Percentiles rank a stretch among this genome's conserved stretches.
These are phyloP conservation scores for Glebionis coronaria DNA, from an alignment of 129 eudicot species.

Conservation along the genomic window DNA sequence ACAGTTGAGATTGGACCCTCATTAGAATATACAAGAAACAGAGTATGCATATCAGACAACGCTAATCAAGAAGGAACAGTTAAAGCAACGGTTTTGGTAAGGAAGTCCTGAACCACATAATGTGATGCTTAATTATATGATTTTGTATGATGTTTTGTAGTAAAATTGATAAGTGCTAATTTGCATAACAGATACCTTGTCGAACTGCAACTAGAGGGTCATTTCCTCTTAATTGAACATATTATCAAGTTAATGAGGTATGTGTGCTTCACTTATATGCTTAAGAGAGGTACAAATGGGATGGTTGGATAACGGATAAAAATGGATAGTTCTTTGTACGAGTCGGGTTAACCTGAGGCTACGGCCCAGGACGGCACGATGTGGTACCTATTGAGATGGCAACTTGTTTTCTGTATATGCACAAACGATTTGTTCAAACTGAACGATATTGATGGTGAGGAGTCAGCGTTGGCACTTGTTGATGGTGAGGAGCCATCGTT, in stretches of 20 bases:
- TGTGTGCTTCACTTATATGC: constrained; percentile 5
- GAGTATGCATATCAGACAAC: constrained; percentile 12
- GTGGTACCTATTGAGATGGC: too few relatives aligned
- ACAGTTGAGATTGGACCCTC: constrained; percentile 28
- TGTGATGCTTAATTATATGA: background rate
- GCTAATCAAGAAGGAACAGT: constrained; percentile 31
- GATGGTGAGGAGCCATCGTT: constrained; percentile 81
- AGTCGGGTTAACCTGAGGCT: background rate
- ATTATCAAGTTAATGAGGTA: constrained; percentile 82
- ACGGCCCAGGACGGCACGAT: too few relatives aligned
- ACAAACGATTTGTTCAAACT: too few relatives aligned
- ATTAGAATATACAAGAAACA: constrained; percentile 18
- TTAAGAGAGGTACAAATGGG: background rate
- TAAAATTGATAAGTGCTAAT: background rate
- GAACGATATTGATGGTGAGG: too few relatives aligned
- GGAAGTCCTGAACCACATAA: constrained; percentile 6
- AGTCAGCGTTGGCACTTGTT: constrained; percentile 28
- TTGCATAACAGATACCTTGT: constrained; percentile 48
- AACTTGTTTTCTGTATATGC: too few relatives aligned
- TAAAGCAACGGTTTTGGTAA: constrained; percentile 72
- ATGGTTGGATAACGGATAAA: background rate
- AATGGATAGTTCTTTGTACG: background rate
- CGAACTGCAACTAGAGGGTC: constrained; percentile 54
- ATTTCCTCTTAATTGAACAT: constrained; percentile 77
- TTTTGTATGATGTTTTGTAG: background rate